phyloP scores from a whole-genome alignment of 768 basidiomycete genomes.

The Mycena leptocephala region DNA sequence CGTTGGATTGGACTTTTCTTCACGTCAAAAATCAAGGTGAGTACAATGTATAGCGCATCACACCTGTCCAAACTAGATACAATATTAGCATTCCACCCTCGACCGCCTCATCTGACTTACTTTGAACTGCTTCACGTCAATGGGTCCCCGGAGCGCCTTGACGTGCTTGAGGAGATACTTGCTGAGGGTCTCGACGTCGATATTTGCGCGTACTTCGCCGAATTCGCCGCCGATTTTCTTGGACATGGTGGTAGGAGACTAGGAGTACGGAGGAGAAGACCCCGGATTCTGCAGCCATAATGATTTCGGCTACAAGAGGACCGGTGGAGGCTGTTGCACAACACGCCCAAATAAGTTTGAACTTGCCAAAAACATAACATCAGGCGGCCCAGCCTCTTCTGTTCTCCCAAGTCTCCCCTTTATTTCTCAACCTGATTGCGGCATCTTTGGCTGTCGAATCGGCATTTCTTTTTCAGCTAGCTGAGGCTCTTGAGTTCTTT shows the following conservation, averaged over 20 bases:
- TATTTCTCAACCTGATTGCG: no score
- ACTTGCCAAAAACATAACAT: no score
- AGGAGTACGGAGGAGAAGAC: not conserved
- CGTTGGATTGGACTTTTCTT: conserved; percentile 90
- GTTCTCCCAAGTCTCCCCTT: no score
- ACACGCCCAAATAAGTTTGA: no score
- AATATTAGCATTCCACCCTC: not conserved
- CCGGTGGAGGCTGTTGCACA: not conserved
- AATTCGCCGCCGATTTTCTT: conserved; percentile 82
- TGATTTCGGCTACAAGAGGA: not conserved
- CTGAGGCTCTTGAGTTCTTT: no score
- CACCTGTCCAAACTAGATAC: conserved; percentile 88
- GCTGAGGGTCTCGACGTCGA: conserved; percentile 78
- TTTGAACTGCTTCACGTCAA: conserved; percentile 89
- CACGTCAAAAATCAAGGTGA: conserved; percentile 12
- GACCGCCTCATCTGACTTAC: not conserved
- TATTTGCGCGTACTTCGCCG: conserved; percentile 79
- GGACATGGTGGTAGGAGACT: conserved; percentile 41
- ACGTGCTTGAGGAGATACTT: conserved; percentile 75
- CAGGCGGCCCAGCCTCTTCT: no score
- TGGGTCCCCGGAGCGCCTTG: conserved; percentile 71
- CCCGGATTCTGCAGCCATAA: not conserved
- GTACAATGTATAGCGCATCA: conserved; percentile 31
- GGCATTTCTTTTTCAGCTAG: no score
- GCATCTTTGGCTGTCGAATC: no score